A percentile compares a stretch with the other conserved stretches of the same genome.
Evolutionary conservation across 2,329 filamentous ascomycete species (phyloP).

Genomic region (Botrytis galanthina): DNA sequence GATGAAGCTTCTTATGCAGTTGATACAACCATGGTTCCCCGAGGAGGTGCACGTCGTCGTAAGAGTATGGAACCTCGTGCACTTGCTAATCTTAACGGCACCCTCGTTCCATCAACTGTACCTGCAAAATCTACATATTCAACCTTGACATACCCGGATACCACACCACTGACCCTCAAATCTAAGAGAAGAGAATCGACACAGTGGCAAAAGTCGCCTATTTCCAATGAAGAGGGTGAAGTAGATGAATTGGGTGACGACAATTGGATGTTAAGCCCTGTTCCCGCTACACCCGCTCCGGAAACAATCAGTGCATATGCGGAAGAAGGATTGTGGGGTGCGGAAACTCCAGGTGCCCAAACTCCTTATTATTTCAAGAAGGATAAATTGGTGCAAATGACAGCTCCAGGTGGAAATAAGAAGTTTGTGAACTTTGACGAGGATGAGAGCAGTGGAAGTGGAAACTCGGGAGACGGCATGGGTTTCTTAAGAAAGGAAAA

Average conservation of each 20-base stretch:
- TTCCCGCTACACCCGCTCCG: constrained; percentile 37
- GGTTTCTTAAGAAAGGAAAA: constrained; percentile 49
- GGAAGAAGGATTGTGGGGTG: constrained; percentile 35
- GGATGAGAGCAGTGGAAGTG: constrained; percentile 1
- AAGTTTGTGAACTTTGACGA: constrained; percentile 30
- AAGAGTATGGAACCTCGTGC: constrained; percentile 80
- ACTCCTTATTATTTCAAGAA: constrained; percentile 38
- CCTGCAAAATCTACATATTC: constrained; percentile 33
- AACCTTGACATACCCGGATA: constrained; percentile 36
- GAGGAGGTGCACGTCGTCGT: constrained; percentile 67
- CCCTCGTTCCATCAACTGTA: constrained; percentile 47
- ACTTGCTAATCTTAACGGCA: constrained; percentile 67
- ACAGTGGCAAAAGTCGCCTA: constrained; percentile 39
- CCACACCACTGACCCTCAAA: constrained; percentile 35
- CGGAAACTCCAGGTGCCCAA: constrained; percentile 34
- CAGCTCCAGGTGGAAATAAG: constrained; percentile 25
- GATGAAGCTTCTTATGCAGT: constrained; percentile 69
- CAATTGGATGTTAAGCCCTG: constrained; percentile 34
- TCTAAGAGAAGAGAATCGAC: constrained; percentile 35
- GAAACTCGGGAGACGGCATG: neutral
- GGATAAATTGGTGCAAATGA: constrained; percentile 37
- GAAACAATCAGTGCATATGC: constrained; percentile 36
- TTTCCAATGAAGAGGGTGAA: constrained; percentile 22
- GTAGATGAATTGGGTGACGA: constrained; percentile 28
- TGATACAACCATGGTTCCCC: constrained; percentile 64